phyloP scores from a whole-genome alignment of 2,329 filamentous ascomycete species.

The Dichotomopilus funicola region DNA sequence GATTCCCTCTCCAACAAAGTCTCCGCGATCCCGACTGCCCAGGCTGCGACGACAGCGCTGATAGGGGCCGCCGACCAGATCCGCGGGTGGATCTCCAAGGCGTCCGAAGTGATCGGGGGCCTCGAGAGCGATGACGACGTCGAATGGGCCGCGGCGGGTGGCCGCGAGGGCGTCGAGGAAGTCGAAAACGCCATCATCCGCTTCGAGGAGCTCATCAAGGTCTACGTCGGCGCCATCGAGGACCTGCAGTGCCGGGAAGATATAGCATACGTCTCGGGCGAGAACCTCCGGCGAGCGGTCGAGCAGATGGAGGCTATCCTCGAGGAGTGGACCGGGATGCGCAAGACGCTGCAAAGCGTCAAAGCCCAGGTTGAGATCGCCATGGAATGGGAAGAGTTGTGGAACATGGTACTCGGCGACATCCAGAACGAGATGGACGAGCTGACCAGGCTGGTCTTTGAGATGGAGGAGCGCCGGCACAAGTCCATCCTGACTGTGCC shows the following conservation, averaged over 20 bases:
- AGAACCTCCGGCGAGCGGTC: conserved; percentile 69
- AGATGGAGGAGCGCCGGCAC: conserved; percentile 95
- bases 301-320: conserved; percentile 85
- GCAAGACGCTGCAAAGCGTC: conserved; percentile 66
- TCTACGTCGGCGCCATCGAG: conserved; percentile 92
- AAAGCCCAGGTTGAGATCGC: conserved; percentile 92
- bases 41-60: conserved; percentile 74
- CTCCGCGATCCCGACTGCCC: conserved; percentile 74
- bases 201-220: conserved; percentile 84
- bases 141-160: conserved; percentile 89
- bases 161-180: conserved; percentile 69
- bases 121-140: conserved; percentile 95
- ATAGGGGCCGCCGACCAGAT: conserved; percentile 89
- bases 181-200: conserved; percentile 68
- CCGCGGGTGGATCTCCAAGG: conserved; percentile 86
- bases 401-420: conserved; percentile 88
- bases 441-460: conserved; percentile 67
- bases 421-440: conserved; percentile 75
- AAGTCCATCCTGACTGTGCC: conserved; percentile 61
- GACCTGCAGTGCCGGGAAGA: conserved; percentile 75
- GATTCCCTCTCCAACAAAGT: conserved; percentile 77
- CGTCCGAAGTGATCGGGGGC: conserved; percentile 78
- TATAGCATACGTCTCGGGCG: conserved; percentile 61
- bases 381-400: conserved; percentile 98
- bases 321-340: conserved; percentile 77